Evolutionary conservation across 441 rosid genomes (phyloP).

Genomic region (Euphorbia corollata): DNA sequence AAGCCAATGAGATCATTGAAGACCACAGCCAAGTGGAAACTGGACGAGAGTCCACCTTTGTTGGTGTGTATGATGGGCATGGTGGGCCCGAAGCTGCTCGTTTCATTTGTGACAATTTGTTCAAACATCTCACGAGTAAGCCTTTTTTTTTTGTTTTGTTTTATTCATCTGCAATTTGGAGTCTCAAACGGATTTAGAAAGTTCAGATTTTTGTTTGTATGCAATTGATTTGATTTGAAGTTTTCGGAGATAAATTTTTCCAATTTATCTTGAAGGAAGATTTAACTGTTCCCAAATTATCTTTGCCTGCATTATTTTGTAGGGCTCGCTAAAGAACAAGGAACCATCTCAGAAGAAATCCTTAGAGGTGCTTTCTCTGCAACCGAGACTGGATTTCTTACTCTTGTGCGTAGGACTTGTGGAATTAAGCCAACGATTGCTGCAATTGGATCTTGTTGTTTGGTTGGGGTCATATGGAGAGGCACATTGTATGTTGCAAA

Average conservation of each 20-base stretch:
- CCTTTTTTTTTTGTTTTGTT: neutral
- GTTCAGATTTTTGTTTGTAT: neutral
- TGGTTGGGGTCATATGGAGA: slow-evolving; percentile 74
- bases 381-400: slow-evolving; percentile 83
- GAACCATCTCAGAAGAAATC: slow-evolving; percentile 57
- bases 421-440: slow-evolving; percentile 66
- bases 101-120: slow-evolving; percentile 68
- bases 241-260: neutral
- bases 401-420: slow-evolving; percentile 58
- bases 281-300: slow-evolving; percentile 16
- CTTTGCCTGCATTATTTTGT: slow-evolving; percentile 20
- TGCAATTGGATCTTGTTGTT: slow-evolving; percentile 82
- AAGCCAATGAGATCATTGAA: slow-evolving; percentile 74
- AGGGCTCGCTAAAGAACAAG: slow-evolving; percentile 58
- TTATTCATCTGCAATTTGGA: neutral
- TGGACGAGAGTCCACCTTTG: slow-evolving; percentile 56
- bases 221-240: neutral
- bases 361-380: slow-evolving; percentile 61
- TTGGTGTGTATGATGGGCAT: slow-evolving; percentile 91
- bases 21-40: slow-evolving; percentile 85
- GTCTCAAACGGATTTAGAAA: neutral
- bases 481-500: slow-evolving; percentile 71
- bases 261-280: neutral
- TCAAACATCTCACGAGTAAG: slow-evolving; percentile 65
- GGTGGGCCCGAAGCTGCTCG: slow-evolving; percentile 93